Percentiles rank a stretch among this genome's conserved stretches.
phyloP scores from a whole-genome alignment of 2,329 filamentous ascomycete species.

The Aurifilum marmelostoma region DNA sequence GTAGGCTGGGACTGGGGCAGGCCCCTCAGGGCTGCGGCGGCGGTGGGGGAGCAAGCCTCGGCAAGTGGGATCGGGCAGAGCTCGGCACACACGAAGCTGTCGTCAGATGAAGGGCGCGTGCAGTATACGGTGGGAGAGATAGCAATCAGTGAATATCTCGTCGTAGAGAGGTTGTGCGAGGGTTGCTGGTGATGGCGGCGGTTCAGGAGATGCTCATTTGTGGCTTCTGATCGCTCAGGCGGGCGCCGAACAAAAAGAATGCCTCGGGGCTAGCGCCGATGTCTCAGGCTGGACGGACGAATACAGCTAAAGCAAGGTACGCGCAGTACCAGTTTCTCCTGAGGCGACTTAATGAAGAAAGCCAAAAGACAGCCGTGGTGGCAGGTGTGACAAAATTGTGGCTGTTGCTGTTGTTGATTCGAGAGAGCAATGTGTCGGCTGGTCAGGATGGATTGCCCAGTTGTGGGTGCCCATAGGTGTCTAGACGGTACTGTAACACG shows the following conservation, averaged over 20 bases:
- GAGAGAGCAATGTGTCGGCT: background rate
- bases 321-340: background rate
- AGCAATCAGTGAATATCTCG: background rate
- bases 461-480: background rate
- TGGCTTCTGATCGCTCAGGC: background rate
- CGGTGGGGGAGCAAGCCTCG: background rate
- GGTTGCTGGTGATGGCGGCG: background rate
- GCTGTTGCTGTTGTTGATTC: background rate
- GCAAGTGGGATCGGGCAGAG: slow-evolving; percentile 24
- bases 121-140: background rate
- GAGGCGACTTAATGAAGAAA: background rate
- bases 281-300: slow-evolving; percentile 1
- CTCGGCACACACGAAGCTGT: too few relatives aligned
- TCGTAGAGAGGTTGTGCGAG: background rate
- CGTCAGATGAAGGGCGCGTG: slow-evolving; percentile 10
- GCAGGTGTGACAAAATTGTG: background rate
- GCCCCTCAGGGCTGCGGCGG: slow-evolving; percentile 7
- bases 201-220: background rate
- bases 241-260: background rate
- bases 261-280: slow-evolving; percentile 7
- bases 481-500: background rate
- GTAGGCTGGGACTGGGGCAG: background rate
- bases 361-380: background rate
- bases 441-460: background rate
- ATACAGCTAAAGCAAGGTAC: background rate